Percentiles rank a stretch among this genome's conserved stretches.
Conservation (phyloP, 768 basidiomycete genomes). For the Nidula microcarpa region DNA sequence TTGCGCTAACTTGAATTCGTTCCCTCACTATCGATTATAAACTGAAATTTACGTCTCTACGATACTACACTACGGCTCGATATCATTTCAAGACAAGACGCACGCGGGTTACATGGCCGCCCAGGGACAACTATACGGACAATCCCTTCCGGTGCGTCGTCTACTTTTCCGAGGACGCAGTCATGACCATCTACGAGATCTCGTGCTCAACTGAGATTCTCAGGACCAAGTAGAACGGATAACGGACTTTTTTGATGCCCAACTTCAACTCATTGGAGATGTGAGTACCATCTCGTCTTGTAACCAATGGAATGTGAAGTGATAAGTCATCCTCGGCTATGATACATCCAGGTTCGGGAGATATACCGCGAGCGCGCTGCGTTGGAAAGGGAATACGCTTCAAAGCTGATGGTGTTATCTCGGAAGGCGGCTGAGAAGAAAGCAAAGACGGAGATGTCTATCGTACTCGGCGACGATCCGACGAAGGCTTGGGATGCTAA, state of each 20-base stretch:
- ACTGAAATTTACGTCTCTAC: too few relatives aligned
- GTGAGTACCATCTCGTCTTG: slow-evolving; percentile 32
- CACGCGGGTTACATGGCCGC: too few relatives aligned
- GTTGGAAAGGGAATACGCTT: slow-evolving; percentile 78
- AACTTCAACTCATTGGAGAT: slow-evolving; percentile 63
- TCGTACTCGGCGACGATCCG: slow-evolving; percentile 68
- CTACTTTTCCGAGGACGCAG: slow-evolving; percentile 1
- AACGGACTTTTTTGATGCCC: slow-evolving; percentile 51
- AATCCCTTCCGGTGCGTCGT: slow-evolving; percentile 46
- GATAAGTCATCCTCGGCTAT: neutral
- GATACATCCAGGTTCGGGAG: slow-evolving; percentile 57
- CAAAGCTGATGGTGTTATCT: slow-evolving; percentile 61
- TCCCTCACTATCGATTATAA: too few relatives aligned
- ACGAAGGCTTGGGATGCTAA: slow-evolving; percentile 56
- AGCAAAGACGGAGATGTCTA: slow-evolving; percentile 44
- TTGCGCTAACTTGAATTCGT: too few relatives aligned
- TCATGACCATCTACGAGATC: slow-evolving; percentile 4
- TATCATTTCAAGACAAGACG: too few relatives aligned
- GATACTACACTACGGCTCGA: too few relatives aligned
- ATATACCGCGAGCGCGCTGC: slow-evolving; percentile 62
- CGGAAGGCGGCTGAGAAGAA: slow-evolving; percentile 75
- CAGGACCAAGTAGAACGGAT: slow-evolving; percentile 77
- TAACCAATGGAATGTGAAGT: too few relatives aligned
- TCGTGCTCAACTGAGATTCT: slow-evolving; percentile 3
- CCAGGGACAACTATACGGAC: slow-evolving; percentile 41